A percentile compares a stretch with the other conserved stretches of the same genome.
phyloP scores from a whole-genome alignment of 139 green algal species.

The Zygnema circumcarinatum region DNA sequence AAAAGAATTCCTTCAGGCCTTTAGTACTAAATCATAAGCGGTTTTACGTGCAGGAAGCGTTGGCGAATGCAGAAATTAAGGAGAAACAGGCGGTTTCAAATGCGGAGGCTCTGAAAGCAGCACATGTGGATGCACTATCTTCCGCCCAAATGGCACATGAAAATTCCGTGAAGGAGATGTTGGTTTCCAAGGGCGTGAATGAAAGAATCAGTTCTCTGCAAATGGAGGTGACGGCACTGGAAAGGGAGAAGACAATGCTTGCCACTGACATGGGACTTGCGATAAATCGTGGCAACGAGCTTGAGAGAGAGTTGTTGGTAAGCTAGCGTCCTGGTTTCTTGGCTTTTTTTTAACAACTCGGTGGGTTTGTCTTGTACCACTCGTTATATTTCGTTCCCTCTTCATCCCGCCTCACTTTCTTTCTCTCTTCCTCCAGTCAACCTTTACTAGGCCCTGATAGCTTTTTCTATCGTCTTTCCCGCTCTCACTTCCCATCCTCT shows the following conservation, averaged over 20 bases:
- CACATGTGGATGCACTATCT: neutral
- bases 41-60: neutral
- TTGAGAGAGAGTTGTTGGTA: neutral
- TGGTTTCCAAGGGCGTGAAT: neutral
- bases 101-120: neutral
- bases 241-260: neutral
- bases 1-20: no score
- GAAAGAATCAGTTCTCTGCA: neutral
- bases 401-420: no score
- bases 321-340: neutral
- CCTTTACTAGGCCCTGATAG: no score
- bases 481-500: neutral
- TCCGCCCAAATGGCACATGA: neutral
- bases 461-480: no score
- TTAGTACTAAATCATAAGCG: no score
- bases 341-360: no score
- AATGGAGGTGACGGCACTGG: neutral
- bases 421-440: no score
- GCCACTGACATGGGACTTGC: neutral
- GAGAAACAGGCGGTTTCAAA: neutral
- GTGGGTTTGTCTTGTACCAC: no score
- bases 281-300: neutral
- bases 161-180: neutral
- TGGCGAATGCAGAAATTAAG: neutral
- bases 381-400: no score